Base-by-base conservation (phyloP, 1,284 basidiomycete genomes). In the Ganoderma boninense region DNA sequence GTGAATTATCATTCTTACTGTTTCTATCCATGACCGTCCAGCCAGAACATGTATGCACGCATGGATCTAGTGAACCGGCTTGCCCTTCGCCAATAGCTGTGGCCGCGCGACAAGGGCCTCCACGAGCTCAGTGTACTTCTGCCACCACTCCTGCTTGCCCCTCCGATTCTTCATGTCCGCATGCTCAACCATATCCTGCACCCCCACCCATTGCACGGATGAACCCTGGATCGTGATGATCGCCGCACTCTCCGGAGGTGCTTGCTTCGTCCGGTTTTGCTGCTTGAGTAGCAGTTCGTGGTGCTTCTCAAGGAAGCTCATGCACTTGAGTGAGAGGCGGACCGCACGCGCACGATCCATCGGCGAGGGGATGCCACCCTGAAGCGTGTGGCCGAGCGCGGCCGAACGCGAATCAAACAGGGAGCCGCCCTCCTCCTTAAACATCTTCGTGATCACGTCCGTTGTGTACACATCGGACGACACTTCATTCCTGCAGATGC, bases 371-470 rank as follows among this genome's bases (percentile, higher is more conserved):
- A 95, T 92, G 6, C 96, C 96, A 23, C 97, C 97, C 80, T 99
- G 97, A 11, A 99, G 85, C 1, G 97, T 98, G 84, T 99, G 98
- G 13, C 98, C 97, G 26, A 99, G 90, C 3, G 95, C 93, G 20
- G 97, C 98, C 14, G 91, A 94, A 62, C 98, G 93, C 23, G 97
- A 92, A 83, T 99, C 98, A 79, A 99, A 99, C n/a, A 98, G 85
- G 8, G 87, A 80, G 20, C 91, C 90, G 57, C 97, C 97, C 82
- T 99, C 97, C 79, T 98, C 97, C 77, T 94, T 94, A 82, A 98
- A 85, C 85, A 99, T 97, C 81, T 95, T 95, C 74, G 94, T 97
- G 76, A 99, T 89, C 66, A 98, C 89, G 18, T 97, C 93, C 13
- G 97, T 97, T 20, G 93, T 94, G 85, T 98, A 99, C 29, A 98